A percentile compares a stretch with the other conserved stretches of the same genome.
Conservation (phyloP, 129 eudicot genomes). For the Dittrichia graveolens region DNA sequence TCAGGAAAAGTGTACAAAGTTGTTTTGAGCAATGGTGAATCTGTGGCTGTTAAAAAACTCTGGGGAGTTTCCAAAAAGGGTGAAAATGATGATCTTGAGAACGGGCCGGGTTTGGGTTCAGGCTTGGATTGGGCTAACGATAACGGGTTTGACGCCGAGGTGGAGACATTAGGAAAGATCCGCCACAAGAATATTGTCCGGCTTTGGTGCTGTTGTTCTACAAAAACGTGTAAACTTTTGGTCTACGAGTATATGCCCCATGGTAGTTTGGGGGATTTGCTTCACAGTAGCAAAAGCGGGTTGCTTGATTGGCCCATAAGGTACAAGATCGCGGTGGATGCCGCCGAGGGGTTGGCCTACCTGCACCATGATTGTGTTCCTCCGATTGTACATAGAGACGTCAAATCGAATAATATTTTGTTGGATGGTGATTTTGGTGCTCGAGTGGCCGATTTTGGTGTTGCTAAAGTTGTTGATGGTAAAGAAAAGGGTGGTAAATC, state of each 20-base stretch:
- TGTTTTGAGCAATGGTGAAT: constrained; percentile 68
- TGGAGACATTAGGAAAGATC: constrained; percentile 84
- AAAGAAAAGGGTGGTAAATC: constrained; percentile 64
- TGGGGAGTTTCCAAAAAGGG: constrained; percentile 64
- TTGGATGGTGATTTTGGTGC: constrained; percentile 85
- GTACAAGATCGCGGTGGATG: constrained; percentile 76
- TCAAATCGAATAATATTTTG: constrained; percentile 86
- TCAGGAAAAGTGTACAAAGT: constrained; percentile 97
- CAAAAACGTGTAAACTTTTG: constrained; percentile 73
- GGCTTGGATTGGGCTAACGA: constrained; percentile 32
- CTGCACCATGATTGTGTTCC: constrained; percentile 94
- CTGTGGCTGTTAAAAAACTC: constrained; percentile 89
- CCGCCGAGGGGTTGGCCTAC: constrained; percentile 90
- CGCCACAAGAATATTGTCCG: constrained; percentile 87
- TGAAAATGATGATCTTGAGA: constrained; percentile 55
- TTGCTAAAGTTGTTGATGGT: constrained; percentile 80
- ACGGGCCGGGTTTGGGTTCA: constrained; percentile 24
- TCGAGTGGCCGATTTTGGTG: constrained; percentile 92
- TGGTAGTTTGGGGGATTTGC: constrained; percentile 91
- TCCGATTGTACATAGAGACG: constrained; percentile 83
- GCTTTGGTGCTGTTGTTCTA: constrained; percentile 90
- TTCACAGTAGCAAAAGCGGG: constrained; percentile 76
- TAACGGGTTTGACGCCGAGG: constrained; percentile 84
- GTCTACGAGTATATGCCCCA: constrained; percentile 95
- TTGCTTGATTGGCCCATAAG: constrained; percentile 85